Percentiles rank a stretch among this genome's conserved stretches.
These are phyloP conservation scores for Fraxinus platypoda DNA, from an alignment of 305 asterid genomes.

Conservation along the genomic window DNA sequence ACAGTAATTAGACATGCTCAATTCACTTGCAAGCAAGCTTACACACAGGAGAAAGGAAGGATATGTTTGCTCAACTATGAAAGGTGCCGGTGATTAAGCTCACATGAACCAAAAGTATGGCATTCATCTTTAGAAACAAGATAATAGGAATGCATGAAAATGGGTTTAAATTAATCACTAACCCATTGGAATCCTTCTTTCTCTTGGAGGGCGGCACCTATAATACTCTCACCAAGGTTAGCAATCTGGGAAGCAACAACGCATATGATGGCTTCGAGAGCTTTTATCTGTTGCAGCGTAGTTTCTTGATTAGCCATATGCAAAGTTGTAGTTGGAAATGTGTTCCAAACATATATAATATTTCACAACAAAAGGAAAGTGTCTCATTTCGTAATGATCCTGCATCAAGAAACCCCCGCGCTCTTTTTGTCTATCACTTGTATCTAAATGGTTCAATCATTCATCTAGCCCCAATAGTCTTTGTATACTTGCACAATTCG, in stretches of 20 bases:
- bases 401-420: neutral
- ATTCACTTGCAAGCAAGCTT: neutral
- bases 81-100: neutral
- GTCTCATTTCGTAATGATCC: neutral
- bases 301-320: constrained; percentile 19
- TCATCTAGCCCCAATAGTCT: neutral
- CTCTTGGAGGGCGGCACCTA: constrained; percentile 86
- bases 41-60: neutral
- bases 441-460: neutral
- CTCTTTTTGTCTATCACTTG: neutral
- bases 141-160: neutral
- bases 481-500: neutral
- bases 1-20: neutral
- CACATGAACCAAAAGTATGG: neutral
- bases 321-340: neutral
- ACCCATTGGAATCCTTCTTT: constrained; percentile 93
- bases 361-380: neutral
- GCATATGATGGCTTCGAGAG: constrained; percentile 56
- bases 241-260: constrained; percentile 92
- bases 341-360: neutral
- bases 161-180: constrained; percentile 15
- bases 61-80: neutral
- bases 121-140: neutral
- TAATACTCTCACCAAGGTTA: constrained; percentile 87
- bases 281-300: constrained; percentile 46